Evolutionary conservation across 495 filamentous ascomycete species (phyloP), one percentile per base, ranked within the genome.

Genomic region (Lasiosphaeria hispida): DNA sequence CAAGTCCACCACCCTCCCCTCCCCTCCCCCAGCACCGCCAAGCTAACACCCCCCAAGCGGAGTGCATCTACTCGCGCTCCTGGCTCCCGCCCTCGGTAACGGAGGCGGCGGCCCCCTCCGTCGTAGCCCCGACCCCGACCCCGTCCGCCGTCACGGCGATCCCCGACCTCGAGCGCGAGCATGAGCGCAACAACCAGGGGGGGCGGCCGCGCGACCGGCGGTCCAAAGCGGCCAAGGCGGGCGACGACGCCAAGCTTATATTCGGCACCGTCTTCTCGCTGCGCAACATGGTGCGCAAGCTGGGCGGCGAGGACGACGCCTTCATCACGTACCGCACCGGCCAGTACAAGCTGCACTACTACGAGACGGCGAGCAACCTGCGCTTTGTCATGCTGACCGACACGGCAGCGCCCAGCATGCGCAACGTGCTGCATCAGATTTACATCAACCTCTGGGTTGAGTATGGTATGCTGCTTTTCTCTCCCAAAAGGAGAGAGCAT

Each of bases 311-410:
- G 19, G 91, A 96, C 69, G 91, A 96, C 75, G 92, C 87, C 71
- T 97, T 97, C 73, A 86, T 97, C 59, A 86, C 84, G 37, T 97
- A 86, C 74, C 85, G 88, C 63, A 98, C 94, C 52, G 87, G 81
- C 62, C 90, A 96, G 70, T 98, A 98, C 77, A 96, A 97, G 75
- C 85, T 97, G 53, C 94, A 98, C 77, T 98, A 96, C 77, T 97
- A 96, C 81, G 94, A 98, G 79, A 97, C 94, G 11, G 90, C 91
- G 0, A 96, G 91, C 52, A 93, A 87, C 68, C 85, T 94, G 68
- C 96, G 96, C 66, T 93, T 97, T 60, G 92, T 97, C 63, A 91
- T 98, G 89, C 77, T 97, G 63, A 97, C 93, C 38, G 94, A 97
- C 74, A 85, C 87, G 41, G 89, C 87, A 70, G 89, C 88, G 57